Evolutionary conservation across 208 protist species (phyloP).

Genomic region (Trypanosoma avium): DNA sequence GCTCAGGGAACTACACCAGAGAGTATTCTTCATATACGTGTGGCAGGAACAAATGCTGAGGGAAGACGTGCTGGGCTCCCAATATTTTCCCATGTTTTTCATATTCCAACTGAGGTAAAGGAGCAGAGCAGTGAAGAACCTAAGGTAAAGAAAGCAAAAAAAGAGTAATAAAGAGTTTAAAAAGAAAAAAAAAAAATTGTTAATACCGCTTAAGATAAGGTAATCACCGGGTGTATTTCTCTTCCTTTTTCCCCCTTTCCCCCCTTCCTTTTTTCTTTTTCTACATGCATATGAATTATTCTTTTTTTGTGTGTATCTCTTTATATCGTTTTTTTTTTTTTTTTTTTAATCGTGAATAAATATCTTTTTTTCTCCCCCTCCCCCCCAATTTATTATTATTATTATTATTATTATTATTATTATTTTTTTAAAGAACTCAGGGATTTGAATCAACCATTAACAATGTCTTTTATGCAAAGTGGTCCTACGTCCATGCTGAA

Average conservation of each 20-base stretch:
- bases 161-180: conserved; percentile 17
- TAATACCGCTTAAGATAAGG: conserved; percentile 6
- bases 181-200: no score
- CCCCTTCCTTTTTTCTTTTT: background rate
- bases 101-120: conserved; percentile 27
- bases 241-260: background rate
- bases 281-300: background rate
- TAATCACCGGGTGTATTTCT: background rate
- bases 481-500: conserved; percentile 90
- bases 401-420: conserved; percentile 3
- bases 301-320: background rate
- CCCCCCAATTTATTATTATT: conserved; percentile 18
- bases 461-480: conserved; percentile 92
- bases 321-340: conserved; percentile 12
- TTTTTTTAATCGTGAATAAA: conserved; percentile 10
- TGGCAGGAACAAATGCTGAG: conserved; percentile 61
- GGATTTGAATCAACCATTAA: conserved; percentile 23
- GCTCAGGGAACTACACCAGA: conserved; percentile 47
- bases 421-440: conserved; percentile 5
- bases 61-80: conserved; percentile 69
- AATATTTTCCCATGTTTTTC: conserved; percentile 70
- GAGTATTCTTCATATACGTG: conserved; percentile 79
- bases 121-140: conserved; percentile 1
- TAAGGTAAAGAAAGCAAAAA: conserved; percentile 19
- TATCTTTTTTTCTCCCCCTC: background rate